Evolutionary conservation across 495 filamentous ascomycete species (phyloP).

Genomic region (Penicillium psychrofluorescens): DNA sequence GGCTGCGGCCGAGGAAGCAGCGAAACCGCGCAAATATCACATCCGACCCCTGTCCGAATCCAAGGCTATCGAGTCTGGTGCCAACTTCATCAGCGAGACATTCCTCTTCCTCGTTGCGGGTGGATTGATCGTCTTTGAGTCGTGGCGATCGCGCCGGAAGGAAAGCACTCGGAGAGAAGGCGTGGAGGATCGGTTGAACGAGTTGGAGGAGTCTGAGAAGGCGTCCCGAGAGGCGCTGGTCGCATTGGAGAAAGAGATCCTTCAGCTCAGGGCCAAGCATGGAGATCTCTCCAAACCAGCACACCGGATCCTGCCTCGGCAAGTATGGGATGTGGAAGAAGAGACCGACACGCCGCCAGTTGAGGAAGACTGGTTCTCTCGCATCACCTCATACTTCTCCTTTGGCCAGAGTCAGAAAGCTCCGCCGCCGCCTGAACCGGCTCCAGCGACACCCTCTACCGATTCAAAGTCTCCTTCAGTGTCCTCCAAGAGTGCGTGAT

Average conservation of each 20-base stretch:
- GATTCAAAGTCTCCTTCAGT: no score
- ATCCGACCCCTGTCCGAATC: slow-evolving; percentile 79
- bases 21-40: slow-evolving; percentile 38
- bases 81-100: slow-evolving; percentile 85
- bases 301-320: slow-evolving; percentile 35
- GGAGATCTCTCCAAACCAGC: slow-evolving; percentile 19
- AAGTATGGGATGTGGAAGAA: slow-evolving; percentile 37
- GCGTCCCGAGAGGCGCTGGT: slow-evolving; percentile 50
- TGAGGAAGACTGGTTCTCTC: slow-evolving; percentile 24
- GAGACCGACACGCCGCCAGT: slow-evolving; percentile 20
- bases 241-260: slow-evolving; percentile 60
- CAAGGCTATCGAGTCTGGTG: slow-evolving; percentile 93
- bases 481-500: no score
- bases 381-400: slow-evolving; percentile 27
- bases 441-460: not conserved
- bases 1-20: slow-evolving; percentile 41
- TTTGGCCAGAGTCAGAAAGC: slow-evolving; percentile 15
- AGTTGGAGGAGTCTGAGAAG: slow-evolving; percentile 58
- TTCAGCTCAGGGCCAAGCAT: slow-evolving; percentile 45
- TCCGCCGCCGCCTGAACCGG: slow-evolving; percentile 2
- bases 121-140: slow-evolving; percentile 75
- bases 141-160: slow-evolving; percentile 65
- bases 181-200: slow-evolving; percentile 59
- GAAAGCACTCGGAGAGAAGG: slow-evolving; percentile 69
- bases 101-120: slow-evolving; percentile 84